Conservation (phyloP, 371 early-diverging fungal species). For the Actinomortierella wolfii region DNA sequence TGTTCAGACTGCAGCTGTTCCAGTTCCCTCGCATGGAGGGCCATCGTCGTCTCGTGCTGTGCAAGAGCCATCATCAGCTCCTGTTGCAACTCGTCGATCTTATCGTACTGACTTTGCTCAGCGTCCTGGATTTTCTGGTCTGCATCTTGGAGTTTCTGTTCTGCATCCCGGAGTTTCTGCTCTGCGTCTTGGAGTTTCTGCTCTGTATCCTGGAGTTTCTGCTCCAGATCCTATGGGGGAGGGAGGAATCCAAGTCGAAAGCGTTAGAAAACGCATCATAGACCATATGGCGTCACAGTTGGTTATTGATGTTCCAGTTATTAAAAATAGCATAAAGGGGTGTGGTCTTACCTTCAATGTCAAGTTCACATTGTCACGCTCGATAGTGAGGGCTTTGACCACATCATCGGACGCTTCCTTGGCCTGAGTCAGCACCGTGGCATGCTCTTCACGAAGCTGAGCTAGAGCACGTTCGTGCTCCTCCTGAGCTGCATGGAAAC, state of each 20-base stretch:
- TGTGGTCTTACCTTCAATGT: conserved; percentile 28
- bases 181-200: too few relatives aligned
- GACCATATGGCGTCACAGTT: neutral
- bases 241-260: neutral
- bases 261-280: neutral
- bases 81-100: conserved; percentile 20
- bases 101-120: conserved; percentile 4
- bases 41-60: too few relatives aligned
- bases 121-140: too few relatives aligned
- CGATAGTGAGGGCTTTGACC: conserved; percentile 22
- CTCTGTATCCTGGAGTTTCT: too few relatives aligned
- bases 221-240: too few relatives aligned
- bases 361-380: conserved; percentile 19
- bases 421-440: conserved; percentile 12
- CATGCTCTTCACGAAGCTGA: conserved; percentile 19
- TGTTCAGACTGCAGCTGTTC: too few relatives aligned
- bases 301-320: neutral
- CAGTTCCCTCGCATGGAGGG: too few relatives aligned
- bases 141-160: too few relatives aligned
- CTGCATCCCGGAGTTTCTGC: too few relatives aligned
- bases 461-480: conserved; percentile 25
- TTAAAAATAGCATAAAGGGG: too few relatives aligned
- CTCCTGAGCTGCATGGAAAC: conserved; percentile 19
- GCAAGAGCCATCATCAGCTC: too few relatives aligned
- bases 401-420: conserved; percentile 27